phyloP scores from a whole-genome alignment of 345 rosid genomes.

The Sonneratia caseolaris region DNA sequence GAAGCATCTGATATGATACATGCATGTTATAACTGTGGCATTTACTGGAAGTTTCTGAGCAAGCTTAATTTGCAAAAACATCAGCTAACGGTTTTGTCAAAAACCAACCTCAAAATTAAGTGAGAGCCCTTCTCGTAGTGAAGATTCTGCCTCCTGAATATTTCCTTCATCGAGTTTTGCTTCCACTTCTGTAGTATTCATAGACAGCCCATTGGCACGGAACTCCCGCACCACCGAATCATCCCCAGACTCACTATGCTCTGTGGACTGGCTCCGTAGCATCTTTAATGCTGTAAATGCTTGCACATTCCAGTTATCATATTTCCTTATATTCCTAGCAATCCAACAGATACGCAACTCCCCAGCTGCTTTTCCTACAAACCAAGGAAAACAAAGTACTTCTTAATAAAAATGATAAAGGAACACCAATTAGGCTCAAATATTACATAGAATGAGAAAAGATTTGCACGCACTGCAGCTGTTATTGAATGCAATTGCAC shows the following conservation, averaged over 20 bases:
- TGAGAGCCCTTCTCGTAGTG: slow-evolving; percentile 74
- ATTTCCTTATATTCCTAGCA: background rate
- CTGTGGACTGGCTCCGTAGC: slow-evolving; percentile 17
- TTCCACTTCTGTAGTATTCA: slow-evolving; percentile 64
- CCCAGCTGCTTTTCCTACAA: background rate
- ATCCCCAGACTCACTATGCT: slow-evolving; percentile 29
- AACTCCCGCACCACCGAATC: slow-evolving; percentile 28
- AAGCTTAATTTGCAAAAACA: background rate
- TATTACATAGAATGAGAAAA: too few relatives aligned
- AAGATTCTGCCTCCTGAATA: slow-evolving; percentile 87
- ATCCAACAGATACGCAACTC: background rate
- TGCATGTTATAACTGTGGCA: too few relatives aligned
- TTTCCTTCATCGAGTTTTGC: slow-evolving; percentile 91
- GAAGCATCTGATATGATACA: background rate
- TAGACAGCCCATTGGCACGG: slow-evolving; percentile 61
- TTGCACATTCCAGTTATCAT: slow-evolving; percentile 5
- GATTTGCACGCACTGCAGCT: too few relatives aligned
- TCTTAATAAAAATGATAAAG: background rate
- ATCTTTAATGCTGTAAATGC: slow-evolving; percentile 7
- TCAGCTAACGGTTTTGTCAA: background rate
- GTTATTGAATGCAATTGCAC: too few relatives aligned
- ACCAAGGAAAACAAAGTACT: background rate
- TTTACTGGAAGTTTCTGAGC: too few relatives aligned
- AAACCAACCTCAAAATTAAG: slow-evolving; percentile 66
- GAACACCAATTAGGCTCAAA: background rate